phyloP scores from a whole-genome alignment of 1,284 basidiomycete species.

The Heterobasidion parviporum region DNA sequence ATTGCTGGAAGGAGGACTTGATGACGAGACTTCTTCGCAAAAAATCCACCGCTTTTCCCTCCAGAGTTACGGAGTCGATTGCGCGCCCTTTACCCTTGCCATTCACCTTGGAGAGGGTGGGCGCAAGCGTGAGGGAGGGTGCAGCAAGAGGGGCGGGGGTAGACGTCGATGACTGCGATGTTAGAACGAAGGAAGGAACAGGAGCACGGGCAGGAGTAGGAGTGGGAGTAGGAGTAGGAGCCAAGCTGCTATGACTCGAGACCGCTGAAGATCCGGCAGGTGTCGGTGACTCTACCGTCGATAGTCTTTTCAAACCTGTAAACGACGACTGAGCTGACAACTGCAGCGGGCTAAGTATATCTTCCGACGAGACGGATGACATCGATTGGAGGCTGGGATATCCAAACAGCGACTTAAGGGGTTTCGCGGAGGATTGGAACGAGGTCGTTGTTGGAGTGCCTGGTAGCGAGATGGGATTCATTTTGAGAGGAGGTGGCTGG shows the following conservation, averaged over 20 bases:
- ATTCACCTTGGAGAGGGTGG: conserved; percentile 5
- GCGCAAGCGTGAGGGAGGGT: too few species aligned
- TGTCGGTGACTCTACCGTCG: conserved; percentile 2
- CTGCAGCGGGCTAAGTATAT: conserved; percentile 24
- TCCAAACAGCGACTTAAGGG: conserved; percentile 16
- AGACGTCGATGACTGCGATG: not conserved
- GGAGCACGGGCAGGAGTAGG: not conserved
- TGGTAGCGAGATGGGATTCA: conserved; percentile 18
- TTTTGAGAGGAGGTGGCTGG: conserved; percentile 18
- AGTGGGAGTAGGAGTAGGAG: too few species aligned
- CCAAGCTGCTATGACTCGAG: not conserved
- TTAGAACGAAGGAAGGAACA: not conserved
- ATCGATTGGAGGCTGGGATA: conserved; percentile 19
- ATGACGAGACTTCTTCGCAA: conserved; percentile 20
- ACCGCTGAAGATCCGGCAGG: not conserved
- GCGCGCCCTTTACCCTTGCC: conserved; percentile 21
- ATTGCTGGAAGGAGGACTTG: conserved; percentile 29
- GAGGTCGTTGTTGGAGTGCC: conserved; percentile 11
- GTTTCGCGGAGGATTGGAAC: conserved; percentile 12
- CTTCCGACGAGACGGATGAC: conserved; percentile 10
- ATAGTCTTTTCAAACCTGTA: conserved; percentile 6
- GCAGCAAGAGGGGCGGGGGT: too few species aligned
- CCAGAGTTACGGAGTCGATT: conserved; percentile 12
- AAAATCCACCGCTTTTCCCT: conserved; percentile 30
- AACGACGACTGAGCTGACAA: conserved; percentile 8